Evolutionary conservation across 805 yeast species (phyloP).

Genomic region (Maudiozyma bulderi): DNA sequence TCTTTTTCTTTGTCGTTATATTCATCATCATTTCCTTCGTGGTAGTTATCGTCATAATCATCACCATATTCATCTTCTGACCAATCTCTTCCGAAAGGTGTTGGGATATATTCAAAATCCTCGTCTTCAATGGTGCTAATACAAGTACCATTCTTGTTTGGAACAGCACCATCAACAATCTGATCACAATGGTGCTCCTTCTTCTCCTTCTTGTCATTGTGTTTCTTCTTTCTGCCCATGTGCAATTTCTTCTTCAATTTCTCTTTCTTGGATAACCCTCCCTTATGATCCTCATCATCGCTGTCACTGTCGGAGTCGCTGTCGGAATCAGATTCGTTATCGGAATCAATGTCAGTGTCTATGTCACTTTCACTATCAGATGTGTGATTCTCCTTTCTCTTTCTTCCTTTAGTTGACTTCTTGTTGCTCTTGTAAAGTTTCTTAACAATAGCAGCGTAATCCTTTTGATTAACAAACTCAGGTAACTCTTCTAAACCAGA

Average conservation of each 20-base stretch:
- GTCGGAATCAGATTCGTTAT: neutral
- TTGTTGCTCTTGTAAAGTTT: conserved; percentile 1
- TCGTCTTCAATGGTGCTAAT: neutral
- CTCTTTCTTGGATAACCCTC: neutral
- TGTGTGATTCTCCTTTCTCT: neutral
- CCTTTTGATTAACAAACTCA: conserved; percentile 19
- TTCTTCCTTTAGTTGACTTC: neutral
- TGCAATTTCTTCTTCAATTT: neutral
- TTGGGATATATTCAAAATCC: neutral
- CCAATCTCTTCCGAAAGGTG: neutral
- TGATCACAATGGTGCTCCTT: neutral
- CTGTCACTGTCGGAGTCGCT: neutral
- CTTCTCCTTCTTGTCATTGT: neutral
- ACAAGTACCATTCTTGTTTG: neutral
- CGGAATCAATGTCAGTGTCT: neutral
- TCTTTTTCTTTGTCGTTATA: neutral
- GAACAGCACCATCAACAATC: neutral
- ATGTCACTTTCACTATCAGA: neutral
- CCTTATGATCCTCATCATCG: neutral
- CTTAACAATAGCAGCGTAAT: conserved; percentile 9
- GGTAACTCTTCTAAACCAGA: conserved; percentile 22
- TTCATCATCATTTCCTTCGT: neutral
- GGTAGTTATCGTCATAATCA: neutral
- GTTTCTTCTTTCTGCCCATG: neutral
- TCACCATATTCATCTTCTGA: neutral